Base-by-base conservation (phyloP, 2,329 filamentous ascomycete genomes). In the Calonectria multiphialidica region DNA sequence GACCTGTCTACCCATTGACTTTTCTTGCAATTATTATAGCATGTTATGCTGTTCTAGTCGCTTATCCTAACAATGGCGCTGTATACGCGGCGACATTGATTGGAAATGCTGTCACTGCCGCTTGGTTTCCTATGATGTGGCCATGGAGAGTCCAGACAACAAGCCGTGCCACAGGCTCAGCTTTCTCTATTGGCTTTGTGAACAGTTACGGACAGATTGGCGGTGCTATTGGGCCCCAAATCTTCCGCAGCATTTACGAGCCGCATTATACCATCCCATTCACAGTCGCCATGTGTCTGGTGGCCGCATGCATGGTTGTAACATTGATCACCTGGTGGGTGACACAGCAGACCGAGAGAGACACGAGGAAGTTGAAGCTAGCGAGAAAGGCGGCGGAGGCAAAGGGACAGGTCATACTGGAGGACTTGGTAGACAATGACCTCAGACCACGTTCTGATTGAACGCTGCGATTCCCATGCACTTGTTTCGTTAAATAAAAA, bases 51-150 rank as follows among this genome's bases (percentile, higher is more conserved):
- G 86, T 88, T 0, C 78, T 88, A 16, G 82, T 85, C 9, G 85
- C 82, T 0, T 88, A 86, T 72, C 86, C 87, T 2, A 86, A 78
- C 74, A 85, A 81, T 40, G 87, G 86, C 7, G 86, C 80, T 2
- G 83, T 88, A 0, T 89, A 88, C 57, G 84, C 86, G 0, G 86
- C 85, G 0, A 88, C 86, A 0, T 72, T 88, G 28, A 83, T 88
- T 33, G 86, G 82, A 7, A 85, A 85, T 53, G 83, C 83, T 0
- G 81, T 87, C 13, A 82, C 85, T 1, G 79, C 82, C 2, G 82
- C 84, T 1, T 87, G 86, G 83, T 89, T 82, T 72, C 85, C 87
- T 0, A 82, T 87, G 70, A 88, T 88, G 87, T 80, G 87, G 87
- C 72, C 72, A 3, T 74, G 72, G 72, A 57, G 72, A 16, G 70